Evolutionary conservation across 73 alveolate genomes (phyloP).

Genomic region (Tetrahymena borealis): DNA sequence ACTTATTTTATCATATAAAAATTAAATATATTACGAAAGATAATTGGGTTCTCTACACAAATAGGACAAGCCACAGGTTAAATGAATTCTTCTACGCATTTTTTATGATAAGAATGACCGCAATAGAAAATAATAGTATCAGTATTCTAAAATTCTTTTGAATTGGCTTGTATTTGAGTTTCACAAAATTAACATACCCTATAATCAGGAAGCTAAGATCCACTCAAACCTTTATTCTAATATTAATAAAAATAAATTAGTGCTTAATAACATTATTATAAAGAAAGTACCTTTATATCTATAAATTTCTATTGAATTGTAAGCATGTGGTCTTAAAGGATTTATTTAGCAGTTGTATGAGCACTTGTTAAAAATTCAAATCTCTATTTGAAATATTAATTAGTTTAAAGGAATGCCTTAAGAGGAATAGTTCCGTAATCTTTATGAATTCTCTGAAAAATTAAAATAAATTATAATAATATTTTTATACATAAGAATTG

Average conservation of each 20-base stretch:
- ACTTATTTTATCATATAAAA: too few relatives aligned
- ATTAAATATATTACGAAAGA: not conserved
- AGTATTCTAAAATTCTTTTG: not conserved
- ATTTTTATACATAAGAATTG: too few relatives aligned
- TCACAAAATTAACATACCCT: not conserved
- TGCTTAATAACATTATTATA: not conserved
- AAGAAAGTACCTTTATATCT: not conserved
- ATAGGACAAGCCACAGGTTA: not conserved
- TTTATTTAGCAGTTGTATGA: not conserved
- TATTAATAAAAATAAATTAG: not conserved
- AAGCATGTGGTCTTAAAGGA: not conserved
- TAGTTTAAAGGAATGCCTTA: not conserved
- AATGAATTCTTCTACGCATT: not conserved
- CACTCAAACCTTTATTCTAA: not conserved
- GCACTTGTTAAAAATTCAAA: not conserved
- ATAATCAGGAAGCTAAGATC: not conserved
- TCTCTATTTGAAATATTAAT: not conserved
- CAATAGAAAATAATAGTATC: not conserved
- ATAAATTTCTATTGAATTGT: not conserved
- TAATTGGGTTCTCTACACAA: not conserved
- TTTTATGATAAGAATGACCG: not conserved
- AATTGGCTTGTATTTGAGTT: not conserved
- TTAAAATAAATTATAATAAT: not conserved
- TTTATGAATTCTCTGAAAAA: not conserved
- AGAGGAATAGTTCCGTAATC: not conserved